phyloP scores from a whole-genome alignment of 306 rosid species.

The Quercus glauca region DNA sequence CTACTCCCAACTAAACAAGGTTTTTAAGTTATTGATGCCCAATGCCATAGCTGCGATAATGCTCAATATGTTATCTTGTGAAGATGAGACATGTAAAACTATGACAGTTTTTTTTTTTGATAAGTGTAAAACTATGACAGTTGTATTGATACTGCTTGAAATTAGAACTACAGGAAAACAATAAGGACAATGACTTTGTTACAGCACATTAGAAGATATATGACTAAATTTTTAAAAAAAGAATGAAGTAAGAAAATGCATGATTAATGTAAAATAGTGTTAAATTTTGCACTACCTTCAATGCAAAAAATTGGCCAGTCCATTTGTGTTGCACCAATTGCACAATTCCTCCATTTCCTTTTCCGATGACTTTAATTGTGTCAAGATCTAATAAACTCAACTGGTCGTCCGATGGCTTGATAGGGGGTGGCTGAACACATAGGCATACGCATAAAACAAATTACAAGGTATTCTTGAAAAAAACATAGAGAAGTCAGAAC shows the following conservation, averaged over 20 bases:
- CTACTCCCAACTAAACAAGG: neutral
- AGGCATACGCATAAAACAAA: conserved; percentile 23
- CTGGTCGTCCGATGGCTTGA: conserved; percentile 78
- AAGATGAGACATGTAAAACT: neutral
- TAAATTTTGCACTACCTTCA: conserved; percentile 61
- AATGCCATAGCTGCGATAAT: neutral
- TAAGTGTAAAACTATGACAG: neutral
- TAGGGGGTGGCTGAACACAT: conserved; percentile 82
- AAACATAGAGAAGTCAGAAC: too few species aligned
- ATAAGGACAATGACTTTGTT: neutral
- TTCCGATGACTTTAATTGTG: conserved; percentile 82
- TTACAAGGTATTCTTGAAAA: neutral
- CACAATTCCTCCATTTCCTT: conserved; percentile 91
- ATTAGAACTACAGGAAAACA: neutral
- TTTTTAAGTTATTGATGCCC: conserved; percentile 2
- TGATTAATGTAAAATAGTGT: conserved; percentile 4
- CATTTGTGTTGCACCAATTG: conserved; percentile 98
- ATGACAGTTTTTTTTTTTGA: too few species aligned
- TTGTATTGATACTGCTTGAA: neutral
- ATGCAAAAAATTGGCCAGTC: conserved; percentile 95
- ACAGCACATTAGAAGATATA: neutral
- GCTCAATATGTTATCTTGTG: neutral
- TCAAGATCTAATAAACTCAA: conserved; percentile 72
- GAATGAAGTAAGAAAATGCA: conserved; percentile 5
- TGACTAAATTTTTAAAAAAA: neutral